These are phyloP conservation scores for Bathelium albidoporum DNA, from an alignment of 495 filamentous ascomycete genomes.

Conservation along the genomic window DNA sequence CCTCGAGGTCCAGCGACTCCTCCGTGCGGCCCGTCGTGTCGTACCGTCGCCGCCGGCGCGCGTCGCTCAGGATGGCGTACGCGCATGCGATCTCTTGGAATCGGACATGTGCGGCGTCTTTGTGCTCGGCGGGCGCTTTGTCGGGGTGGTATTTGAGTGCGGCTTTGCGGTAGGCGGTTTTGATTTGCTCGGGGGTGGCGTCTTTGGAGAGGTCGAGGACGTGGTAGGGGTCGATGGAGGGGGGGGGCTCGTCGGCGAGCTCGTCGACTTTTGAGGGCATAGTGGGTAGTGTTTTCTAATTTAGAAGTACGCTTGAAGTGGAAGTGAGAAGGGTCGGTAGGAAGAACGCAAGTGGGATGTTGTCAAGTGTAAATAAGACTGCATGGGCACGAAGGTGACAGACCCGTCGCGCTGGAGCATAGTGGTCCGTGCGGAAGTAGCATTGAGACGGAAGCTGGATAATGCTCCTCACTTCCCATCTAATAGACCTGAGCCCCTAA, in stretches of 20 bases:
- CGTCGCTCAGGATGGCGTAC: constrained; percentile 82
- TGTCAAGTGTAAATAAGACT: neutral
- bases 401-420: too few relatives aligned
- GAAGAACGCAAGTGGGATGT: neutral
- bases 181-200: constrained; percentile 30
- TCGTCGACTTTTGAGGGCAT: constrained; percentile 15
- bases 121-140: constrained; percentile 56
- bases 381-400: too few relatives aligned
- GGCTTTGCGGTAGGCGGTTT: constrained; percentile 34
- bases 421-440: too few relatives aligned
- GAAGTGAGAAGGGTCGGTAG: neutral
- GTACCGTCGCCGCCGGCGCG: constrained; percentile 66
- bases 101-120: constrained; percentile 56
- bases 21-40: constrained; percentile 80
- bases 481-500: too few relatives aligned
- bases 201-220: constrained; percentile 27
- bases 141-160: constrained; percentile 48
- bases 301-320: neutral
- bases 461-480: too few relatives aligned
- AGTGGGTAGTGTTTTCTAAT: neutral
- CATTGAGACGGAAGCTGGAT: too few relatives aligned
- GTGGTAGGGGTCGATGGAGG: constrained; percentile 33
- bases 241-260: constrained; percentile 23
- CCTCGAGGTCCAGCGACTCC: constrained; percentile 59
- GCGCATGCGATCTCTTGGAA: constrained; percentile 92